These are phyloP conservation scores for Aspergillus ochraceoroseus DNA, from an alignment of 2,329 filamentous ascomycete genomes.

Conservation along the genomic window DNA sequence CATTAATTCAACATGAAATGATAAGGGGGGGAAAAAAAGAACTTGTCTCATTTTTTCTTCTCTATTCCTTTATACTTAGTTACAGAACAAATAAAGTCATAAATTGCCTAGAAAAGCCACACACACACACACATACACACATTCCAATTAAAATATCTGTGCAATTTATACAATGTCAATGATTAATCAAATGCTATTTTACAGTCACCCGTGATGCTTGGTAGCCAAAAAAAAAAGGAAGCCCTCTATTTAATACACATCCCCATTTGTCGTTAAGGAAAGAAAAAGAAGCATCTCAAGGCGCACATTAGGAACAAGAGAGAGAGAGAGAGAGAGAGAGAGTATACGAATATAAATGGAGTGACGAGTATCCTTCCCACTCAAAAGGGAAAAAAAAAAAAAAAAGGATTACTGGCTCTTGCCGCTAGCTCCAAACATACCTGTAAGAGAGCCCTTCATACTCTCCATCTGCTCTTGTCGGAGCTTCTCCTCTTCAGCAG, in stretches of 20 bases:
- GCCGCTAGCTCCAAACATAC: conserved; percentile 47
- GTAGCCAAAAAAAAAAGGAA: conserved; percentile 20
- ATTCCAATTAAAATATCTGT: conserved; percentile 13
- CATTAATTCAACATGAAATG: no score
- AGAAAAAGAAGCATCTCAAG: conserved; percentile 19
- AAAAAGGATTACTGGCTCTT: conserved; percentile 20
- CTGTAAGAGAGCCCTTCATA: conserved; percentile 75
- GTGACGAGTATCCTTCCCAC: conserved; percentile 9
- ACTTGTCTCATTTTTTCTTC: no score
- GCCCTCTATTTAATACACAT: conserved; percentile 29
- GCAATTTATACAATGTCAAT: conserved; percentile 26
- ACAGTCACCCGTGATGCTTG: conserved; percentile 31
- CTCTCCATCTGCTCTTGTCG: conserved; percentile 87
- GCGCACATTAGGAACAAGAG: conserved; percentile 20
- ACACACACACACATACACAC: no score
- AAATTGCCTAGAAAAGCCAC: no score
- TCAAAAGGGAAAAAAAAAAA: neutral
- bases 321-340: no score
- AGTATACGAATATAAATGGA: conserved; percentile 9
- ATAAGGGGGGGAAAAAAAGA: no score
- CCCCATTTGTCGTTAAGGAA: conserved; percentile 20
- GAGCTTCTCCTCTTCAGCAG: conserved; percentile 77
- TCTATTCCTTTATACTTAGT: no score
- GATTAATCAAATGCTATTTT: conserved; percentile 34
- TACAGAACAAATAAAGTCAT: no score